Percentiles rank a stretch among this genome's conserved stretches.
Evolutionary conservation across 257 asterid species (phyloP).

Genomic region (Penstemon davidsonii): DNA sequence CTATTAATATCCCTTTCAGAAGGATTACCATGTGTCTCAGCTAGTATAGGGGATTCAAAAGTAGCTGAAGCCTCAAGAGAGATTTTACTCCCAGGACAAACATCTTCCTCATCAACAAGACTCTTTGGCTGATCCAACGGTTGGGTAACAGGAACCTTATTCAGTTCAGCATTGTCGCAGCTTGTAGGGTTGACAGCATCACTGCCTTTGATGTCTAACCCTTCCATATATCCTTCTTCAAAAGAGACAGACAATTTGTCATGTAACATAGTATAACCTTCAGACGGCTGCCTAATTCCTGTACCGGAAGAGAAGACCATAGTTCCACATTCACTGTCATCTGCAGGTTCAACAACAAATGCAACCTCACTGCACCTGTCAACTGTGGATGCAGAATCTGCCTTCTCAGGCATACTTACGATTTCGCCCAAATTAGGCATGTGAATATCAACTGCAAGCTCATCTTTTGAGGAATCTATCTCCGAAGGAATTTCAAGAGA

Average conservation of each 20-base stretch:
- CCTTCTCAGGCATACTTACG: conserved; percentile 26
- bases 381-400: conserved; percentile 33
- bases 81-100: conserved; percentile 33
- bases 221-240: conserved; percentile 25
- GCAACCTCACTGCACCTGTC: conserved; percentile 36
- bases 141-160: conserved; percentile 31
- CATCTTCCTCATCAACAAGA: conserved; percentile 32
- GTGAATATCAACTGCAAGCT: conserved; percentile 42
- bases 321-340: conserved; percentile 27
- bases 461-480: conserved; percentile 39
- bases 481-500: conserved; percentile 35
- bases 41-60: conserved; percentile 26
- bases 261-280: conserved; percentile 29
- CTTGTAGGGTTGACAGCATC: conserved; percentile 23
- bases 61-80: conserved; percentile 33
- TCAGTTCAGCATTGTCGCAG: conserved; percentile 27
- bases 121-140: conserved; percentile 34
- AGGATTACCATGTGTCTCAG: conserved; percentile 24
- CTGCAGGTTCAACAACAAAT: conserved; percentile 38
- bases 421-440: conserved; percentile 27
- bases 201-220: conserved; percentile 21
- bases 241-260: conserved; percentile 33
- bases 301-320: conserved; percentile 30
- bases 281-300: conserved; percentile 37
- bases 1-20: conserved; percentile 27